These are phyloP conservation scores for Urostyla sp. DNA, from an alignment of 73 alveolate species.

Conservation along the genomic window DNA sequence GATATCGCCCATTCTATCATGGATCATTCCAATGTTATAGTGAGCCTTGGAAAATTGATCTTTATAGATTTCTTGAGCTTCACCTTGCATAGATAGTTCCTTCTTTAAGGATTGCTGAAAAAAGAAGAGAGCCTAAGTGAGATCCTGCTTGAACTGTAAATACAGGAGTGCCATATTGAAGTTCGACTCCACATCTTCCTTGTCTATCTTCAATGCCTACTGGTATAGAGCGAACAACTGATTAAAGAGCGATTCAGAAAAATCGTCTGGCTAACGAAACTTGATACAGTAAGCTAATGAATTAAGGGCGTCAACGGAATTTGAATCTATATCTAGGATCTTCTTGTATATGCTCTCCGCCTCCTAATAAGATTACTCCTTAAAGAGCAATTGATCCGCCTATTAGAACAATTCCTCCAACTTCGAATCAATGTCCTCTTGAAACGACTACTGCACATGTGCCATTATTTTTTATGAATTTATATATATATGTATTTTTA, in stretches of 20 bases:
- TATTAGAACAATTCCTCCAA: slow-evolving; percentile 6
- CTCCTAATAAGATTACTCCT: background rate
- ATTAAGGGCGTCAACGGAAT: slow-evolving; percentile 5
- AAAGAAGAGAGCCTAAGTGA: background rate
- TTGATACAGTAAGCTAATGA: slow-evolving; percentile 35
- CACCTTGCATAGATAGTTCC: background rate
- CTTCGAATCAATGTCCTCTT: background rate
- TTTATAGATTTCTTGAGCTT: slow-evolving; percentile 8
- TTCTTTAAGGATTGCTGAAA: background rate
- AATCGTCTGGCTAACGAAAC: background rate
- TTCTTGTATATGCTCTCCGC: slow-evolving; percentile 4
- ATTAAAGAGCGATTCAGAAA: background rate
- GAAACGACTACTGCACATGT: too few species aligned
- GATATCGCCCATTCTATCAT: slow-evolving; percentile 29
- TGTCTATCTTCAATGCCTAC: background rate
- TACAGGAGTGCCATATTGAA: slow-evolving; percentile 21
- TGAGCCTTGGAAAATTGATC: slow-evolving; percentile 42
- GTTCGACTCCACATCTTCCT: slow-evolving; percentile 47
- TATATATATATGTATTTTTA: too few species aligned
- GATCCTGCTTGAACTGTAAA: slow-evolving; percentile 10
- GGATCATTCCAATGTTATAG: slow-evolving; percentile 46
- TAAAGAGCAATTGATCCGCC: slow-evolving; percentile 39
- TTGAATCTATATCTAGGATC: slow-evolving; percentile 6
- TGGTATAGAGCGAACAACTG: background rate
- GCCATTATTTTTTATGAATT: too few species aligned